Evolutionary conservation across 1,284 basidiomycete species (phyloP), one percentile per base, ranked within the genome.

Genomic region (Paramarasmius palmivorus): DNA sequence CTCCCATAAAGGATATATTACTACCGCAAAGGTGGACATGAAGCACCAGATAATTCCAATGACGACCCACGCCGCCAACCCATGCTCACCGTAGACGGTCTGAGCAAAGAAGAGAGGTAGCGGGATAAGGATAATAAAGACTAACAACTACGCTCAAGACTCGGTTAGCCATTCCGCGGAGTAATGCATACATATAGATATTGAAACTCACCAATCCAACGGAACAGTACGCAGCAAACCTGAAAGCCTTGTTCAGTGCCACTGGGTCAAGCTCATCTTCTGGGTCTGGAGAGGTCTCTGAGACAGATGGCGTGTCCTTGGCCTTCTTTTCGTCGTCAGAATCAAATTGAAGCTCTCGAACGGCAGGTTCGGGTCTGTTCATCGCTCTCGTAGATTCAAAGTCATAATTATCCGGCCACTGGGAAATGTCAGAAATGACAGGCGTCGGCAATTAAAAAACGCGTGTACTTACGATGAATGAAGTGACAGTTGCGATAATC

Each of bases 41-140:
- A 95, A 92, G 9, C 90, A 79, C 92, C 93, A 95, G 36, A 88
- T 73, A 59, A 96, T 88, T 1, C 90, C 90, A 52, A 95, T 76
- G 38, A 88, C 77, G 59, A 82, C 85, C 89, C 90, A 92, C 0
- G 81, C 88, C 0, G 85, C 82, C 59, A 93, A 79, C 1, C 91
- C 92, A 4, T 70, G 62, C 38, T 82, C 73, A 10, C 83, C 78
- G 61, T 83, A 94, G 34, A 95, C 77, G 29, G 89, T 85, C 39
- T 81, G 79, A 0, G 89, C 84, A 66, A 90, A 90, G 77, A 93
- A 94, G 15, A 95, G 77, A 1, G 93, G 92, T 2, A 95, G 70
- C 0, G 93, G 93, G 50, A 95, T 84, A 53, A 89, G 55, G 62
- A 92, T 74, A 59, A 90, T 76, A 63, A 89, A 73, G 2, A 90